Evolutionary conservation across 495 filamentous ascomycete genomes (phyloP), one percentile per base, ranked within the genome.

Genomic region (Penicillium lividum): DNA sequence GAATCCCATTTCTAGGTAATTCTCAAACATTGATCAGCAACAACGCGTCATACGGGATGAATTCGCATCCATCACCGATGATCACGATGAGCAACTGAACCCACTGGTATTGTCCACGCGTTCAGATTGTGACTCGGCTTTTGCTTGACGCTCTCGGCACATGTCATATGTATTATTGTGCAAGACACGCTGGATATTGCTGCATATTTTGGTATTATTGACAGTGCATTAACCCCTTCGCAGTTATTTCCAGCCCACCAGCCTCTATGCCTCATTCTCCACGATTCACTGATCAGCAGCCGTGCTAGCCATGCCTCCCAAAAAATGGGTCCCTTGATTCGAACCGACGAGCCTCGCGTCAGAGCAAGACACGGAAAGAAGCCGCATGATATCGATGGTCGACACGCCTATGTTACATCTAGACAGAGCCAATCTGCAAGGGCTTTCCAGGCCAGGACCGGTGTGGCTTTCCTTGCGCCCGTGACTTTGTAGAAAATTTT

Each of bases 41-140:
- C 28, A 31, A 18, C 25, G 28, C 28, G 28, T 29, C 46, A 49
- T 13, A 30, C 10, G 16, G 11, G 15, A 31, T n/a, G 11, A 15
- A 40, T 1, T 6, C 15, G 15, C 6, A 4, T 16, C 15, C 38
- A 40, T 40, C 38, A 27, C 43, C 43, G 43, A 46, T 27, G 43
- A 46, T 46, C 43, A 27, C 7, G 43, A 46, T 25, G 10, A 25
- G 9, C 9, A 1, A 49, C 8, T 18, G 46, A 30, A 7, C 7
- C 28, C 46, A 49, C 13, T 31, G 25, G 25, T 30, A 8, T 49
- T 13, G 46, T 49, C 46, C 46, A 49, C 46, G 46, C 46, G 46
- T 49, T 31, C 25, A 4, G 11, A 16, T n/a, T 15, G 6, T 18
- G 11, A 30, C 28, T 18, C 9, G 46, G n/a, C 22, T n/a, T 22